Base-by-base conservation (phyloP, 345 rosid genomes). In the Geranium rotundifolium region DNA sequence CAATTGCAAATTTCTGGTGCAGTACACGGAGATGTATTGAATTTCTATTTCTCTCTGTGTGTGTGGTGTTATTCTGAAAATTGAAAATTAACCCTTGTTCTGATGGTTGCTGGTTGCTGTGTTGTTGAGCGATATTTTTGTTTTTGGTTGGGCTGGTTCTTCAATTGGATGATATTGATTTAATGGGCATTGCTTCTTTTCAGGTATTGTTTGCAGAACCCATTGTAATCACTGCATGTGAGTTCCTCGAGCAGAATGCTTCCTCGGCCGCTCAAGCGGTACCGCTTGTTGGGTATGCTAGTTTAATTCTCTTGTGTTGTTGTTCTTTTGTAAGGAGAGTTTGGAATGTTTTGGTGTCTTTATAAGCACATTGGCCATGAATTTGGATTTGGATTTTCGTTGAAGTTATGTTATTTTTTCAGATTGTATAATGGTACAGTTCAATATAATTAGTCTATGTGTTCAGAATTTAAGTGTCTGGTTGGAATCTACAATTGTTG, bases 201-300 rank as follows among this genome's bases (percentile, higher is more conserved):
- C 75, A 93, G 99, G 99, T 93, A 31, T 63, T 88, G 76, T 93
- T 93, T 82, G 80, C 84, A n/a, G 99, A 93, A 74, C 95, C 97
- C 56, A 80, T 93, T 29, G 85, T 90, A 60, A 82, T 93, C 67
- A 83, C 95, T 29, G 99, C 97, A 27, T 90, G 99, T 57, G 98
- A 92, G 73, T 84, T 92, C 59, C 86, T 92, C 49, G 98, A 92
- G 71, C 98, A 84, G 84, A 90, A 85, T 60, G 91, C 88, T 5
- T 66, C 95, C 15, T 92, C 98, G 1, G 73, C 87, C 16, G 84
- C 91, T 41, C 98, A 92, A 74, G 84, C 86, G 13, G 86, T 84
- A 57, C 72, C 90, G 3, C 82, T 93, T 68, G 80, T 84, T 31
- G 99, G 99, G 99, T 93, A 83, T 61, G 84, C 66, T 63, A 29